Evolutionary conservation across 495 filamentous ascomycete genomes (phyloP).

Genomic region (Pyronema omphalodes): DNA sequence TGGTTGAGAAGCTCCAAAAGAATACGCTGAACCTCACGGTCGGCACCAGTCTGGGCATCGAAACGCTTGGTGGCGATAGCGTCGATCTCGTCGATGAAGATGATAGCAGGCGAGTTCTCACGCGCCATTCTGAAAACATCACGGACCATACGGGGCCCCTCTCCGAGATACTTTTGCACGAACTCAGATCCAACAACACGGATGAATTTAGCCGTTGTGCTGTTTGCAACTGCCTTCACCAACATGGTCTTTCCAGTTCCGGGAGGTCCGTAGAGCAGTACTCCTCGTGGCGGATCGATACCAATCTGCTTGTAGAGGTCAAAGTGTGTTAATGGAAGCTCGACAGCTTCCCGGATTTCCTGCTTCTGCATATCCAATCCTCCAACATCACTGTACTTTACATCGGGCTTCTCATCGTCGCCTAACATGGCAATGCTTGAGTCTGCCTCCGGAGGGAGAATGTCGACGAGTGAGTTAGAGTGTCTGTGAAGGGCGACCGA

Average conservation of each 20-base stretch:
- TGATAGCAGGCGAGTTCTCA: slow-evolving; percentile 93
- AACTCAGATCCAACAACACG: slow-evolving; percentile 96
- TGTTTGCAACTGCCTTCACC: slow-evolving; percentile 95
- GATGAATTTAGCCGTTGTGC: slow-evolving; percentile 95
- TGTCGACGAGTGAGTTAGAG: slow-evolving; percentile 96
- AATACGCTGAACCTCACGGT: slow-evolving; percentile 96
- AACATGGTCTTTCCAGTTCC: slow-evolving; percentile 98
- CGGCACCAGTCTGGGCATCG: slow-evolving; percentile 92
- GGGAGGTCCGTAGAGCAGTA: slow-evolving; percentile 86
- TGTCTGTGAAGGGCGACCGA: slow-evolving; percentile 94
- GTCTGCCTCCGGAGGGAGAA: slow-evolving; percentile 92
- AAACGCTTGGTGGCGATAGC: slow-evolving; percentile 98
- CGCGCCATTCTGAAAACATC: slow-evolving; percentile 98
- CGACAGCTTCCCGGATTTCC: slow-evolving; percentile 93
- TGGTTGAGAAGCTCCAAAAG: slow-evolving; percentile 92
- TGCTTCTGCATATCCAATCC: slow-evolving; percentile 99
- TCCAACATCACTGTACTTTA: slow-evolving; percentile 94
- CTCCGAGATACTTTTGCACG: slow-evolving; percentile 95
- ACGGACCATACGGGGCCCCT: slow-evolving; percentile 95
- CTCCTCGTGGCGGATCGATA: slow-evolving; percentile 92
- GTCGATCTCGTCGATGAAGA: slow-evolving; percentile 99
- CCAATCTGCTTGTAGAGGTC: slow-evolving; percentile 95
- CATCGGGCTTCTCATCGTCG: slow-evolving; percentile 90
- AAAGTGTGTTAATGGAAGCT: slow-evolving; percentile 89
- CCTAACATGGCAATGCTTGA: slow-evolving; percentile 97